Conservation (phyloP, 2,329 filamentous ascomycete genomes). For the Colletotrichum sp. region DNA sequence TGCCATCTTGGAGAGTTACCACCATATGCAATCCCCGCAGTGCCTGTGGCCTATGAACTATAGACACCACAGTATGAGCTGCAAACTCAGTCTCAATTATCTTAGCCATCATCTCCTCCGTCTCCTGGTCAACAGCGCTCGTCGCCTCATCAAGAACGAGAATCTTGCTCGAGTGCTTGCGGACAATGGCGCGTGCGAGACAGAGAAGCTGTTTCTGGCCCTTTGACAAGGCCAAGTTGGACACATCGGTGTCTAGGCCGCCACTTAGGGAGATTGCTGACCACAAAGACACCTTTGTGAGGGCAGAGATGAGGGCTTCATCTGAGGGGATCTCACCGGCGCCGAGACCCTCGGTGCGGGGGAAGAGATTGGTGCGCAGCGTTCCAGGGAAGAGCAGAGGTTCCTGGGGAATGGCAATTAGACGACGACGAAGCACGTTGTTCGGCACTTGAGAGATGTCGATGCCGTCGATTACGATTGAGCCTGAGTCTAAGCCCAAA, state of each 20-base stretch:
- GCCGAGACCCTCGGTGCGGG: neutral
- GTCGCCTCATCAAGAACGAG: slow-evolving; percentile 75
- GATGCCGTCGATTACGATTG: slow-evolving; percentile 32
- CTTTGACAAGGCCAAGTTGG: slow-evolving; percentile 21
- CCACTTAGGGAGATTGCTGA: neutral
- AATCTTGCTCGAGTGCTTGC: slow-evolving; percentile 41
- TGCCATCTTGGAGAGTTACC: slow-evolving; percentile 1
- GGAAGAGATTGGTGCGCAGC: neutral
- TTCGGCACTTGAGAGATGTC: slow-evolving; percentile 27
- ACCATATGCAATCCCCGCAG: neutral
- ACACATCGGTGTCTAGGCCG: slow-evolving; percentile 22
- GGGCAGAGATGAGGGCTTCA: slow-evolving; percentile 14
- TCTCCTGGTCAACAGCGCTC: slow-evolving; percentile 55
- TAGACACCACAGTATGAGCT: slow-evolving; percentile 27
- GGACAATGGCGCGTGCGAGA: slow-evolving; percentile 26
- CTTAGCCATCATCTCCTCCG: slow-evolving; percentile 20
- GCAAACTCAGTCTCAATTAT: slow-evolving; percentile 25
- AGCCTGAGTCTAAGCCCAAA: slow-evolving; percentile 29
- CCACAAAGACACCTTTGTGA: slow-evolving; percentile 24
- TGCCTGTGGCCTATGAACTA: slow-evolving; percentile 28
- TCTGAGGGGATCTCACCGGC: slow-evolving; percentile 5
- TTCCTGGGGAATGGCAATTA: slow-evolving; percentile 37
- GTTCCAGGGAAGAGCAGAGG: slow-evolving; percentile 15
- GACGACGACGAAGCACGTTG: slow-evolving; percentile 30
- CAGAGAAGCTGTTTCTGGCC: slow-evolving; percentile 28